These are phyloP conservation scores for Saururus chinensis DNA, from an alignment of 164 flowering plant species.

Conservation along the genomic window DNA sequence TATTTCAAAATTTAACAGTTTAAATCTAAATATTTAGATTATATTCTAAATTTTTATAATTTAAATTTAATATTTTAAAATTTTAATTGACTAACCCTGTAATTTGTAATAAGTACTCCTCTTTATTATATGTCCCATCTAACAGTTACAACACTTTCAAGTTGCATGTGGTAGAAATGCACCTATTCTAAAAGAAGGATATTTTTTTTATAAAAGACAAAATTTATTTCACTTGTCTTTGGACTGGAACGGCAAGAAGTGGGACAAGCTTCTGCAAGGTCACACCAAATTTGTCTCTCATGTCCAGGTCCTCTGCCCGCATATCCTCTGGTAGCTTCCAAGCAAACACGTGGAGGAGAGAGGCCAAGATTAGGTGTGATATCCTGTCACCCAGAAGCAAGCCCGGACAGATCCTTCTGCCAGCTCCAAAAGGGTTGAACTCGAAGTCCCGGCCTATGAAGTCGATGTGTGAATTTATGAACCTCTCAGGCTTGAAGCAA, in stretches of 20 bases:
- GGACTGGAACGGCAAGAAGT: slow-evolving; percentile 28
- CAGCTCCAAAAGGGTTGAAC: slow-evolving; percentile 1
- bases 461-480: slow-evolving; percentile 4
- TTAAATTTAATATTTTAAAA: too few relatives aligned
- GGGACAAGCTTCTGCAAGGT: not conserved
- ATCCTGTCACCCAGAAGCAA: not conserved
- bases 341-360: not conserved
- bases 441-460: not conserved
- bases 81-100: too few relatives aligned
- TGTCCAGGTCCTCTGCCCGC: not conserved
- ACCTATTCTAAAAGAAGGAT: too few relatives aligned
- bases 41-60: too few relatives aligned
- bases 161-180: too few relatives aligned
- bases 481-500: not conserved
- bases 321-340: not conserved
- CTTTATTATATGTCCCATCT: too few relatives aligned
- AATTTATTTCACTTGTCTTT: too few relatives aligned
- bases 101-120: too few relatives aligned
- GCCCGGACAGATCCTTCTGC: not conserved
- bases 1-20: too few relatives aligned
- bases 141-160: too few relatives aligned
- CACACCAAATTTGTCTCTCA: not conserved
- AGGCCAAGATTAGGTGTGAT: slow-evolving; percentile 1
- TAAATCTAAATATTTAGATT: too few relatives aligned
- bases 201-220: too few relatives aligned